Conservation (phyloP, 148 eudicot genomes). For the Rhododendron williamsianum region DNA sequence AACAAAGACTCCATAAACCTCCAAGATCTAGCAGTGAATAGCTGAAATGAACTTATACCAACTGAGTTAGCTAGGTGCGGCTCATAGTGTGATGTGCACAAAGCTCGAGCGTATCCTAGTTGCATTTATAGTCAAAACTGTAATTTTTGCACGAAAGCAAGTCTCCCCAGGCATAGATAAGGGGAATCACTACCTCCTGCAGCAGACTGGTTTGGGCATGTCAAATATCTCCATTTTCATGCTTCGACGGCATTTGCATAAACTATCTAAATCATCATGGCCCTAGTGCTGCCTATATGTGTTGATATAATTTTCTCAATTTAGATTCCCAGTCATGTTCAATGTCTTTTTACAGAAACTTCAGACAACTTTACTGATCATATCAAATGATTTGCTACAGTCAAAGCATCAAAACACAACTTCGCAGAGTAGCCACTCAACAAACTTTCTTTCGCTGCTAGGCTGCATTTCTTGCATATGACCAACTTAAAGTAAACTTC, state of each 20-base stretch:
- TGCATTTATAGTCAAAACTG: background rate
- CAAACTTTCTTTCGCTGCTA: background rate
- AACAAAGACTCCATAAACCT: background rate
- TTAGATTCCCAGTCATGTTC: background rate
- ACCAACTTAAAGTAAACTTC: background rate
- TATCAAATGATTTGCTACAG: background rate
- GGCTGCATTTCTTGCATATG: conserved; percentile 4
- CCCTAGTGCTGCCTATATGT: background rate
- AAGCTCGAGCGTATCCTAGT: background rate
- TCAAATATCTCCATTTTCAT: background rate
- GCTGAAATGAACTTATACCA: background rate
- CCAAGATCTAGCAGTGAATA: background rate
- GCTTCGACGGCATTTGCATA: background rate
- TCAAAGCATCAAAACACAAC: background rate
- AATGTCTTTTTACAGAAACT: background rate
- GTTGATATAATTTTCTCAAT: background rate
- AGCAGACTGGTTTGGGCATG: background rate
- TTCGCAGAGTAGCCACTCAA: background rate
- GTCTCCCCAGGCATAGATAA: background rate
- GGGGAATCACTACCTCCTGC: background rate
- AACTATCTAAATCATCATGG: background rate
- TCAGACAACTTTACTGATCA: background rate
- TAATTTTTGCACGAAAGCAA: background rate
- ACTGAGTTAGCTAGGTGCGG: background rate
- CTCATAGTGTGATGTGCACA: background rate